These are phyloP conservation scores for Colletotrichum trifolii DNA, from an alignment of 2,329 filamentous ascomycete genomes.

Conservation along the genomic window DNA sequence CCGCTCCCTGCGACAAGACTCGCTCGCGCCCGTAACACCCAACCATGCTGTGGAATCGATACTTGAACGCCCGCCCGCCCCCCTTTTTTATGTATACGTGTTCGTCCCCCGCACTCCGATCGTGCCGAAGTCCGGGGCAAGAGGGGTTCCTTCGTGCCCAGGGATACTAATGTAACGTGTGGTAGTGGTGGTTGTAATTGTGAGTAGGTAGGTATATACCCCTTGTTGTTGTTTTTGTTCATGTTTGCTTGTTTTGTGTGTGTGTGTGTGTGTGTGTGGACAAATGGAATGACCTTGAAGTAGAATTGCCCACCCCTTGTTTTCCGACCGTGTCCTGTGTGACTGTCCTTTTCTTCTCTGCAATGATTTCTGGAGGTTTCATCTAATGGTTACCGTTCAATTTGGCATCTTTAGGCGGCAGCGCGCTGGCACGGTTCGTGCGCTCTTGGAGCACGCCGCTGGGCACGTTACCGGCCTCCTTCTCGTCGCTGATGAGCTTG, in stretches of 20 bases:
- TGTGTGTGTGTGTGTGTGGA: constrained; percentile 7
- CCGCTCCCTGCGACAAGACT: constrained; percentile 18
- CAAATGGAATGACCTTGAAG: constrained; percentile 14
- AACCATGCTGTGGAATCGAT: constrained; percentile 28
- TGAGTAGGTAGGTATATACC: no score
- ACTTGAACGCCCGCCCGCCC: constrained; percentile 19
- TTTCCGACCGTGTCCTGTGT: constrained; percentile 2
- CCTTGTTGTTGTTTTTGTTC: no score
- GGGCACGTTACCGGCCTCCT: constrained; percentile 43
- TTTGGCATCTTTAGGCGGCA: constrained; percentile 48
- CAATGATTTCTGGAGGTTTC: neutral
- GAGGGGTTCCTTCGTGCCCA: constrained; percentile 3
- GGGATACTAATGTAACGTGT: neutral
- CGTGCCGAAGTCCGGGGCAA: neutral
- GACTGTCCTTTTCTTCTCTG: constrained; percentile 3
- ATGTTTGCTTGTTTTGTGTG: neutral
- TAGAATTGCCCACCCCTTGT: neutral
- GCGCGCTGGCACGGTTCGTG: constrained; percentile 45
- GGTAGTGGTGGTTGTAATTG: neutral
- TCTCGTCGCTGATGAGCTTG: constrained; percentile 71
- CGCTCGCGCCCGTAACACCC: constrained; percentile 32
- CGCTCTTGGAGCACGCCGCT: constrained; percentile 48
- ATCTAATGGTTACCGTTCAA: constrained; percentile 47
- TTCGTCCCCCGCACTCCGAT: no score
- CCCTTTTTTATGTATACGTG: neutral